phyloP scores from a whole-genome alignment of 1,284 basidiomycete species.

The Tylopilus orsonianus region DNA sequence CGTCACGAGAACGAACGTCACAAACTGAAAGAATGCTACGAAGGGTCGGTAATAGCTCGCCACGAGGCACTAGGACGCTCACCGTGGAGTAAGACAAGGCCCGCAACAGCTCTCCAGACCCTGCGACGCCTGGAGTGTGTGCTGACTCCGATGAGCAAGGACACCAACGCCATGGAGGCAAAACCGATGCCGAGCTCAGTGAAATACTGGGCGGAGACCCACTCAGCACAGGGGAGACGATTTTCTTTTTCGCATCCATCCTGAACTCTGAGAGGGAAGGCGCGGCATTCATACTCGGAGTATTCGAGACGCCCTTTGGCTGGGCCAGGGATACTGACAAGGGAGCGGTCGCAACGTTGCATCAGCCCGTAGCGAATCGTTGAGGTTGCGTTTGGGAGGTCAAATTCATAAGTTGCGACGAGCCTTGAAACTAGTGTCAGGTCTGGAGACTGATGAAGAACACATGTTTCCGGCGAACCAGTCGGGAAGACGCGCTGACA shows the following conservation, averaged over 20 bases:
- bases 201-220: conserved; percentile 69
- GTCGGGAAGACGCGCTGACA: conserved; percentile 58
- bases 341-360: conserved; percentile 54
- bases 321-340: conserved; percentile 49
- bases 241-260: conserved; percentile 67
- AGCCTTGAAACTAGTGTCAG: conserved; percentile 49
- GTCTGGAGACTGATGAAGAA: conserved; percentile 11
- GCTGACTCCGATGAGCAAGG: conserved; percentile 66
- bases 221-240: conserved; percentile 58
- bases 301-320: conserved; percentile 48
- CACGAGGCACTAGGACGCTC: conserved; percentile 17
- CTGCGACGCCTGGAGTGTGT: conserved; percentile 70
- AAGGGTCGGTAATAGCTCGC: neutral
- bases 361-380: conserved; percentile 59
- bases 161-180: conserved; percentile 52
- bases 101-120: conserved; percentile 71
- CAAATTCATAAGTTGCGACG: conserved; percentile 47
- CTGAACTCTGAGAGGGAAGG: conserved; percentile 59
- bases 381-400: conserved; percentile 46
- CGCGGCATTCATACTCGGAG: conserved; percentile 58
- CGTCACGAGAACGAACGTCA: conserved; percentile 65
- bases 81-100: conserved; percentile 62
- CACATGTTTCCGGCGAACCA: conserved; percentile 48
- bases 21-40: conserved; percentile 58
- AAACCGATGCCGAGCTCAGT: conserved; percentile 63